Conservation (phyloP, 1,284 basidiomycete genomes). For the Lignosus rhinocerotis region DNA sequence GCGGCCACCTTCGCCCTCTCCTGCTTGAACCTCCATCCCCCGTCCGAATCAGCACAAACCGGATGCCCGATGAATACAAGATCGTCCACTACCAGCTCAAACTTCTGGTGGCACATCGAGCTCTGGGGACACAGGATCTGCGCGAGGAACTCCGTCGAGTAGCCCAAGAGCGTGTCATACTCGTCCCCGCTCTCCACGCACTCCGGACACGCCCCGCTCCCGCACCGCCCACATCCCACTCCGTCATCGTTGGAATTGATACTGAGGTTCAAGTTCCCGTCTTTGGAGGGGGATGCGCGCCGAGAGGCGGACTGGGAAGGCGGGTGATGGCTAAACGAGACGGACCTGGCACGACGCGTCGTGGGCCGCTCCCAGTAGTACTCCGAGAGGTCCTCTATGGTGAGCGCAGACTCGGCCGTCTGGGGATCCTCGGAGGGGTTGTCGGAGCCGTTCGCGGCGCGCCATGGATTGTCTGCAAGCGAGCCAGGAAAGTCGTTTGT, state of each 20-base stretch:
- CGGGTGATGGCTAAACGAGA: constrained; percentile 30
- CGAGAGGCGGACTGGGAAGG: constrained; percentile 32
- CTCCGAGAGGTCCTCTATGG: constrained; percentile 24
- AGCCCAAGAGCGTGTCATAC: constrained; percentile 77
- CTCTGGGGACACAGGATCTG: constrained; percentile 78
- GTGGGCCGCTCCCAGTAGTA: constrained; percentile 36
- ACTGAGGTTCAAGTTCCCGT: constrained; percentile 15
- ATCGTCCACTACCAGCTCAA: constrained; percentile 90
- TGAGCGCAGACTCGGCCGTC: constrained; percentile 5
- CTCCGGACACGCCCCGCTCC: background rate
- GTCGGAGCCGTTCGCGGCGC: constrained; percentile 50
- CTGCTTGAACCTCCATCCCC: constrained; percentile 69
- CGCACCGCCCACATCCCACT: background rate
- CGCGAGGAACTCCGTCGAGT: constrained; percentile 80
- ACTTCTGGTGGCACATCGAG: constrained; percentile 90
- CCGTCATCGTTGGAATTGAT: constrained; percentile 11
- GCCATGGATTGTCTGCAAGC: constrained; percentile 70
- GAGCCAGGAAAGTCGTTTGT: constrained; percentile 44
- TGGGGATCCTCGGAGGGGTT: constrained; percentile 19
- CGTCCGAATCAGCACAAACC: constrained; percentile 78
- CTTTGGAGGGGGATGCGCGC: constrained; percentile 33
- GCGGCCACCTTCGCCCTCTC: constrained; percentile 51
- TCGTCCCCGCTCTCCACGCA: constrained; percentile 36
- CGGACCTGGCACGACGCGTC: constrained; percentile 27
- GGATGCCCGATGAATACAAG: constrained; percentile 96